Percentiles rank a stretch among this genome's conserved stretches.
Evolutionary conservation across 2,329 filamentous ascomycete species (phyloP).

Genomic region (Keithomyces neogunnii): DNA sequence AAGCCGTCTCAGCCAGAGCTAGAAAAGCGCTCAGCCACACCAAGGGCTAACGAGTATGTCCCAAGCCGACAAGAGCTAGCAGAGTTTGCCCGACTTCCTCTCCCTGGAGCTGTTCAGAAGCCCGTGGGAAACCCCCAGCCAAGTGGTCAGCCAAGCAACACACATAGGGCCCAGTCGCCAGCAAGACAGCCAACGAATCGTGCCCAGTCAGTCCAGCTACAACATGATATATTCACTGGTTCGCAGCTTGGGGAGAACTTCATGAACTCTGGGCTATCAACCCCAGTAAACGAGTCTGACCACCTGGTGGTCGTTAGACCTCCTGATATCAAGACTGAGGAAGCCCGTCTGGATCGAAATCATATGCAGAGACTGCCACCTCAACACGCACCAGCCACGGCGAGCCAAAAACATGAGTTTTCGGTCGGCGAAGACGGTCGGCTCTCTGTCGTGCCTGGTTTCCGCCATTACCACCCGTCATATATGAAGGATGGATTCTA

Average conservation of each 20-base stretch:
- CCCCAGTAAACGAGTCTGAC: slow-evolving; percentile 23
- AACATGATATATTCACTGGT: slow-evolving; percentile 24
- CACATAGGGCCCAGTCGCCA: slow-evolving; percentile 14
- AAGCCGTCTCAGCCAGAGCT: slow-evolving; percentile 9
- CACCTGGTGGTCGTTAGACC: slow-evolving; percentile 6
- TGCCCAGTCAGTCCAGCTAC: slow-evolving; percentile 1
- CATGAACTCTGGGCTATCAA: slow-evolving; percentile 29
- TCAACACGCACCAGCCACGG: slow-evolving; percentile 1
- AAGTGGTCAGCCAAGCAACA: slow-evolving; percentile 8
- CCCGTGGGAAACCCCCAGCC: slow-evolving; percentile 2
- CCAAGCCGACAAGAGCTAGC: slow-evolving; percentile 20
- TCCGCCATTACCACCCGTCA: slow-evolving; percentile 15
- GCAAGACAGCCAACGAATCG: slow-evolving; percentile 8
- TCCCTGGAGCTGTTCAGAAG: slow-evolving; percentile 20
- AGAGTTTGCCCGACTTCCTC: slow-evolving; percentile 26
- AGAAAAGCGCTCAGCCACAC: slow-evolving; percentile 13
- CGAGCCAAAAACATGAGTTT: slow-evolving; percentile 4
- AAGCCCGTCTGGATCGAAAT: not conserved
- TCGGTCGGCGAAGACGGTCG: slow-evolving; percentile 4
- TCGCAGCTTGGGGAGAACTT: slow-evolving; percentile 31
- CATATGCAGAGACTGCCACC: not conserved
- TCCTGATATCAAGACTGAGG: slow-evolving; percentile 6
- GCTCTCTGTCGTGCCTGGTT: slow-evolving; percentile 23
- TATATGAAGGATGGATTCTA: slow-evolving; percentile 26
- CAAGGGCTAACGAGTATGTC: slow-evolving; percentile 8